Evolutionary conservation across 768 basidiomycete genomes (phyloP), one percentile per base, ranked within the genome.

Genomic region (Boletus sensibilis): DNA sequence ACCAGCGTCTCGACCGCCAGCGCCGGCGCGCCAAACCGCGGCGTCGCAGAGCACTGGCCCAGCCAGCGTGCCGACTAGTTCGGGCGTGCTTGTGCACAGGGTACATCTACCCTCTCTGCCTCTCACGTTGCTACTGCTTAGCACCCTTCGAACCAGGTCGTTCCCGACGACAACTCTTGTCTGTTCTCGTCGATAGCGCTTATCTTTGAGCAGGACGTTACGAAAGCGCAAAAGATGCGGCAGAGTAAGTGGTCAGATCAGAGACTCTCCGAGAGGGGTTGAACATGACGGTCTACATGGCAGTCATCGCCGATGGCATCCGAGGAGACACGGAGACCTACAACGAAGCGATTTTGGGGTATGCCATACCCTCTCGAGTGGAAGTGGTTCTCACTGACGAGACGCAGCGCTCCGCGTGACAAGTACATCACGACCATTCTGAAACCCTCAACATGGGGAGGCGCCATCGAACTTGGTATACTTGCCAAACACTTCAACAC

Each of bases 81-180:
- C 85, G 1, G 82, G 86, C 16, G 81, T 83, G 51, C 77, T 93
- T 18, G 74, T 93, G n/a, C 90, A 92, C 66, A 76, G 88, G 57
- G 92, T 91, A 66, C 27, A 45, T 25, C 35, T 13, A 38, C 44
- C 35, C 45, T 25, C 20, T 1, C 34, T 23, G 0, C 42, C 7
- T 23, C 39, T 45, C 50, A 37, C 64, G 41, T 47, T 64, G 35
- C 59, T 34, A 44, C 59, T 37, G 20, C 27, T 50, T 1, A 23
- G 53, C 38, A 12, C 20, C n/a, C 9, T 7, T 16, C 21, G 23
- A 29, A 46, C 16, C 25, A 90, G 84, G 79, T 94, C 53, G 92
- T 96, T 18, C 95, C 94, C n/a, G 96, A 98, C 66, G 96, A 98
- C 74, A 98, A 98, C 65, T 90, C 93, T 1, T 98, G 96, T 71